These are phyloP conservation scores for Xylariales sp. DNA, from an alignment of 2,329 filamentous ascomycete species.

Conservation along the genomic window DNA sequence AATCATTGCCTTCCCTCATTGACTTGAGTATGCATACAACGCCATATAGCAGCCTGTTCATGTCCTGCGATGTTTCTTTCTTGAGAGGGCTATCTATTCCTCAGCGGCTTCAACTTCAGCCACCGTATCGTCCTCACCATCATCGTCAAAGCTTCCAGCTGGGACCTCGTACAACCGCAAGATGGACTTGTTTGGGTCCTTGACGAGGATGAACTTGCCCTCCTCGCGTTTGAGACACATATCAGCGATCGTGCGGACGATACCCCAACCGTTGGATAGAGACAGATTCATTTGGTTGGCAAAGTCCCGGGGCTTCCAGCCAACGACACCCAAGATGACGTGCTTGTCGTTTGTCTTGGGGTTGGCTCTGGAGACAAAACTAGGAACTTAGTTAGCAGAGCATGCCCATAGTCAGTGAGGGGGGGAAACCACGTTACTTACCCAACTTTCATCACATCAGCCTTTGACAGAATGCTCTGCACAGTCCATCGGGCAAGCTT, in stretches of 20 bases:
- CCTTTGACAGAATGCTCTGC: conserved; percentile 92
- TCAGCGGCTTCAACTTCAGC: conserved; percentile 42
- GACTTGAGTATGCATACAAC: no score
- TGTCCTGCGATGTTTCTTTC: no score
- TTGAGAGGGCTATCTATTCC: no score
- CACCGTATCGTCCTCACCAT: conserved; percentile 65
- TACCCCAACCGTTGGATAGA: conserved; percentile 96
- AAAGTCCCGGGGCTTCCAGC: conserved; percentile 97
- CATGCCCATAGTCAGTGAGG: background rate
- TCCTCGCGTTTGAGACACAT: conserved; percentile 78
- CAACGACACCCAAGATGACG: conserved; percentile 89
- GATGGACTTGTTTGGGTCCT: conserved; percentile 96
- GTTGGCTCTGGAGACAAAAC: conserved; percentile 92
- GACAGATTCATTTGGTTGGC: conserved; percentile 97
- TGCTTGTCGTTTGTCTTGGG: conserved; percentile 91
- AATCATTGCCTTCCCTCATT: no score
- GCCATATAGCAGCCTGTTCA: no score
- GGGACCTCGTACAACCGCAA: conserved; percentile 92
- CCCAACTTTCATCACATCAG: conserved; percentile 99
- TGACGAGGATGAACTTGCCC: conserved; percentile 75
- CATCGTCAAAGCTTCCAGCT: conserved; percentile 82
- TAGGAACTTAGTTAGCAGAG: conserved; percentile 32
- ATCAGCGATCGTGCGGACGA: conserved; percentile 95
- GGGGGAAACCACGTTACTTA: conserved; percentile 39
- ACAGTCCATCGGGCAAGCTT: conserved; percentile 98